A percentile compares a stretch with the other conserved stretches of the same genome.
Evolutionary conservation across 164 flowering plant genomes (phyloP).

Genomic region (Aristolochia contorta): DNA sequence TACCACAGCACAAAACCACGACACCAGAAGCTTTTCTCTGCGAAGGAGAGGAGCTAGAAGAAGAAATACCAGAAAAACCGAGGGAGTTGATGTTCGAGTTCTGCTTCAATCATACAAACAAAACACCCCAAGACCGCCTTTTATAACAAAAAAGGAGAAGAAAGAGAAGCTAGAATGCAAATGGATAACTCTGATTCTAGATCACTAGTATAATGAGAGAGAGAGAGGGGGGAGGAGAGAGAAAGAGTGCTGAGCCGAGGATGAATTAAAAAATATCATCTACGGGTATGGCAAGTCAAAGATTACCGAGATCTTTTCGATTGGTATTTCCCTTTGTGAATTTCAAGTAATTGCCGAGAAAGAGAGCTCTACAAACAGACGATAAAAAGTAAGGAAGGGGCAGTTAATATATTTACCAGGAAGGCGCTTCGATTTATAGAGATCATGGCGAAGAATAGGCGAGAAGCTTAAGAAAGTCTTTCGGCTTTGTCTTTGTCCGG

Average conservation of each 20-base stretch:
- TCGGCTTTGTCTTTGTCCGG: not conserved
- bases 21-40: constrained; percentile 15
- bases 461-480: not conserved
- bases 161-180: not conserved
- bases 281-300: not conserved
- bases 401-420: constrained; percentile 25
- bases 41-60: constrained; percentile 10
- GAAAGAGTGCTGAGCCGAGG: too few species aligned
- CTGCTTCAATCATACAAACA: constrained; percentile 14
- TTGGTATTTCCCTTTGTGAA: too few species aligned
- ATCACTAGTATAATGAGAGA: not conserved
- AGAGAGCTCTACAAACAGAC: not conserved
- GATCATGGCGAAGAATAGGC: constrained; percentile 24
- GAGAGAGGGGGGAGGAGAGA: too few species aligned
- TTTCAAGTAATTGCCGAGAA: not conserved
- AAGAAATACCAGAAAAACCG: constrained; percentile 5
- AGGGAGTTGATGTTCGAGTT: constrained; percentile 6
- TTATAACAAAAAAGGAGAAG: not conserved
- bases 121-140: not conserved
- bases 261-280: not conserved
- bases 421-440: constrained; percentile 24
- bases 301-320: not conserved
- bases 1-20: constrained; percentile 10
- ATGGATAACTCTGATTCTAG: not conserved
- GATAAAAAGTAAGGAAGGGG: too few species aligned